These are phyloP conservation scores for Orbilia quercus DNA, from an alignment of 2,329 filamentous ascomycete species.

Conservation along the genomic window DNA sequence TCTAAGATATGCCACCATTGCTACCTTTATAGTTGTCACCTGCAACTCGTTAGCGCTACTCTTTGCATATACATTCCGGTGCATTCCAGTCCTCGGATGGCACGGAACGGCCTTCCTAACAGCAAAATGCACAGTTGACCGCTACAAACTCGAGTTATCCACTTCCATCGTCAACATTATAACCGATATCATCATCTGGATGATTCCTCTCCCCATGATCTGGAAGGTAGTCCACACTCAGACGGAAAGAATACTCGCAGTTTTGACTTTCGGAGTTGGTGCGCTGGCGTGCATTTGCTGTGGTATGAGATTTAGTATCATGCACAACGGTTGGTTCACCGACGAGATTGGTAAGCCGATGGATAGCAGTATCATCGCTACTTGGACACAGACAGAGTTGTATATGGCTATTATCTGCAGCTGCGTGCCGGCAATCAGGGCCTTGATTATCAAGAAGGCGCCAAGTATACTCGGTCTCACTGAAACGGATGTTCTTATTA, in stretches of 20 bases:
- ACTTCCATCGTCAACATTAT: constrained; percentile 10
- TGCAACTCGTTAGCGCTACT: constrained; percentile 21
- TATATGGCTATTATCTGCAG: constrained; percentile 34
- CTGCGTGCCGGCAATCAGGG: constrained; percentile 23
- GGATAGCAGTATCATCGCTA: constrained; percentile 30
- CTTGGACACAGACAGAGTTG: constrained; percentile 29
- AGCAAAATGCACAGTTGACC: constrained; percentile 4
- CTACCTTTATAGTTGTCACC: constrained; percentile 9
- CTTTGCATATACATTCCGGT: constrained; percentile 19
- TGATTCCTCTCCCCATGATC: constrained; percentile 30
- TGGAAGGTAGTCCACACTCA: constrained; percentile 17
- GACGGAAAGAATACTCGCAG: constrained; percentile 11
- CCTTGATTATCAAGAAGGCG: constrained; percentile 23
- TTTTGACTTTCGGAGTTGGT: constrained; percentile 29
- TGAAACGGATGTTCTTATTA: background rate
- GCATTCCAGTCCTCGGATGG: constrained; percentile 13
- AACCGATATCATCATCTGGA: constrained; percentile 27
- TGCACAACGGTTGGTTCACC: constrained; percentile 13
- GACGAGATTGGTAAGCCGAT: constrained; percentile 16
- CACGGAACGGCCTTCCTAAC: constrained; percentile 13
- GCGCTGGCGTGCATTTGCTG: constrained; percentile 29
- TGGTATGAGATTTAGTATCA: constrained; percentile 22
- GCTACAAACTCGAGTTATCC: background rate
- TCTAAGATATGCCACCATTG: constrained; percentile 12
- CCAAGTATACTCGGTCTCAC: constrained; percentile 23